phyloP scores from a whole-genome alignment of 2,329 filamentous ascomycete genomes.

The Sclerotinia sclerotiorum region DNA sequence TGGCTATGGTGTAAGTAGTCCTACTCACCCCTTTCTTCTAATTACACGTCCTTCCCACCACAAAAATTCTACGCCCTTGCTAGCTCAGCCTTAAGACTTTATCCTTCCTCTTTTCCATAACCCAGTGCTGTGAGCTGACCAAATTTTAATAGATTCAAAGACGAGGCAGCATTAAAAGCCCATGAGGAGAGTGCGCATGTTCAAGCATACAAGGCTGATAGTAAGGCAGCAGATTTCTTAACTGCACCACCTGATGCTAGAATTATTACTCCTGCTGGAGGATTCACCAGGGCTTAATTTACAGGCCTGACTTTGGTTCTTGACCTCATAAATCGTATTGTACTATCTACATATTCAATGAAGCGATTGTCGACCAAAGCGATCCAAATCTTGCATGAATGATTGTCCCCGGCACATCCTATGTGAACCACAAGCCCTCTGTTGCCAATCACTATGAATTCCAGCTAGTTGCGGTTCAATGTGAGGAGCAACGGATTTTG shows the following conservation, averaged over 20 bases:
- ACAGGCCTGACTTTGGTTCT: background rate
- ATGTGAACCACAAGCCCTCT: background rate
- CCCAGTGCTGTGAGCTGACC: background rate
- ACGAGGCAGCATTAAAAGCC: constrained; percentile 2
- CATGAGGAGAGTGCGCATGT: constrained; percentile 12
- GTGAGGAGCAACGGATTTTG: background rate
- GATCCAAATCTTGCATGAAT: background rate
- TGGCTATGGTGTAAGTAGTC: constrained; percentile 4
- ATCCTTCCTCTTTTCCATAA: background rate
- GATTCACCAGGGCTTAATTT: constrained; percentile 1
- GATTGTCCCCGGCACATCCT: background rate
- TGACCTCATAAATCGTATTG: constrained; percentile 31
- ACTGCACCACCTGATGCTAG: background rate
- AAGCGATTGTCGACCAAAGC: background rate
- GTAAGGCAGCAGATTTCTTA: background rate
- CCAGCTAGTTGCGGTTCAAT: background rate
- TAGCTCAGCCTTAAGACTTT: background rate
- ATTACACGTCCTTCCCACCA: too few species aligned
- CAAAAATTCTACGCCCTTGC: background rate
- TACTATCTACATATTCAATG: background rate
- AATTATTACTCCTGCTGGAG: constrained; percentile 2
- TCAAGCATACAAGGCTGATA: background rate
- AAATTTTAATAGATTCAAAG: constrained; percentile 11
- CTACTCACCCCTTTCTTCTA: background rate
- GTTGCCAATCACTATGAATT: background rate